Conservation (phyloP, 2,329 filamentous ascomycete genomes). For the Sclerotinia glacialis region DNA sequence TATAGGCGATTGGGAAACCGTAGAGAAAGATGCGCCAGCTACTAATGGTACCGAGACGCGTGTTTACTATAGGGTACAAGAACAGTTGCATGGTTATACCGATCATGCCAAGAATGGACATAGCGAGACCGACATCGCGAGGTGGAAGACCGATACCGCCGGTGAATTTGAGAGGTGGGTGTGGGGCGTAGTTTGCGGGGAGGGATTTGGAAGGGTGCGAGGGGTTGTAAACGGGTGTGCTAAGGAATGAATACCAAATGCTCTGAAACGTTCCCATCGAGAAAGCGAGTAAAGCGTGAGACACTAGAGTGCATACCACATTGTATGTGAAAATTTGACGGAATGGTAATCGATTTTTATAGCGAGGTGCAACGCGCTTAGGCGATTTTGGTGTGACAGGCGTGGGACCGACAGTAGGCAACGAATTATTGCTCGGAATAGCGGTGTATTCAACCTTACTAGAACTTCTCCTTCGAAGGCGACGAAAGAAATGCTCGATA, state of each 20-base stretch:
- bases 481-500: slow-evolving; percentile 26
- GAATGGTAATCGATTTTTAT: slow-evolving; percentile 47
- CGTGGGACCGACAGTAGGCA: slow-evolving; percentile 19
- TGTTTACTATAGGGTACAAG: slow-evolving; percentile 66
- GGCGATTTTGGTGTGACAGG: slow-evolving; percentile 26
- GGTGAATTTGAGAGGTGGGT: slow-evolving; percentile 47
- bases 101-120: slow-evolving; percentile 71
- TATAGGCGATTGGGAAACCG: slow-evolving; percentile 69
- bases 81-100: slow-evolving; percentile 73
- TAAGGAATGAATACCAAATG: slow-evolving; percentile 61
- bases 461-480: slow-evolving; percentile 16
- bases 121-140: slow-evolving; percentile 69
- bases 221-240: slow-evolving; percentile 50
- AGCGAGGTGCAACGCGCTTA: slow-evolving; percentile 34
- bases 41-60: slow-evolving; percentile 63
- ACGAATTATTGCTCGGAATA: slow-evolving; percentile 13
- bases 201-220: slow-evolving; percentile 21
- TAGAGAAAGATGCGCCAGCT: slow-evolving; percentile 68
- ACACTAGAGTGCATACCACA: slow-evolving; percentile 48
- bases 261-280: slow-evolving; percentile 61
- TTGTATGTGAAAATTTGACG: slow-evolving; percentile 40
- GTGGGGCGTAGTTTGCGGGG: slow-evolving; percentile 50
- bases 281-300: slow-evolving; percentile 56
- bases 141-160: slow-evolving; percentile 75
- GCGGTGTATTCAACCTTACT: slow-evolving; percentile 21